phyloP scores from a whole-genome alignment of 108 stramenopile genomes.

The Cyclotella kingstonii region DNA sequence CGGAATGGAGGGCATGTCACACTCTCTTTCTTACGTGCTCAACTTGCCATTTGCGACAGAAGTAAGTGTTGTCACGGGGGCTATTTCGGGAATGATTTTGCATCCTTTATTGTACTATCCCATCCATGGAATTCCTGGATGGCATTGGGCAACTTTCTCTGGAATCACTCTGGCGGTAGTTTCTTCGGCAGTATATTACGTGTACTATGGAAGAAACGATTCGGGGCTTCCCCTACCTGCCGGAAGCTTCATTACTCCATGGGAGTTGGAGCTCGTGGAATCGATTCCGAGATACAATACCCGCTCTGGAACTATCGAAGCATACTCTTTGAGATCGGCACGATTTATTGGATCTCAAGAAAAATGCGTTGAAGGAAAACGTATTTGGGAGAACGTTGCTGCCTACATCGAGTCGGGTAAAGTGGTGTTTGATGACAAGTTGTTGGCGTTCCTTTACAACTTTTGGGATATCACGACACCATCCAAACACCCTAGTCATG shows the following conservation, averaged over 20 bases:
- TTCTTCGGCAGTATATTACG: constrained; percentile 31
- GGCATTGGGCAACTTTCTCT: constrained; percentile 40
- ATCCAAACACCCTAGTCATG: constrained; percentile 27
- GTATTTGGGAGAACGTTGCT: constrained; percentile 12
- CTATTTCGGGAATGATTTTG: constrained; percentile 38
- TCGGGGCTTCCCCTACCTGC: constrained; percentile 29
- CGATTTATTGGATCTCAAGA: constrained; percentile 29
- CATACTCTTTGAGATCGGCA: constrained; percentile 33
- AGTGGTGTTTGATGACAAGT: constrained; percentile 38
- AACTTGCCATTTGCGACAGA: constrained; percentile 35
- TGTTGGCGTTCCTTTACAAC: constrained; percentile 44
- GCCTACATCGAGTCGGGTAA: constrained; percentile 21
- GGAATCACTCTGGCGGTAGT: constrained; percentile 22
- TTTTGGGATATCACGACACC: constrained; percentile 33
- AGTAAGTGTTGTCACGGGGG: constrained; percentile 44
- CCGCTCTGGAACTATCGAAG: constrained; percentile 12
- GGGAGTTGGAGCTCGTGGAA: constrained; percentile 20
- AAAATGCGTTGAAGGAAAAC: constrained; percentile 18
- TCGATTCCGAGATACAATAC: constrained; percentile 42
- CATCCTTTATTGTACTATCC: constrained; percentile 52
- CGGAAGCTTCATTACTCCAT: constrained; percentile 26
- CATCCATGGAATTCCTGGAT: constrained; percentile 36
- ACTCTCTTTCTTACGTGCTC: constrained; percentile 22
- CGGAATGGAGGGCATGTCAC: constrained; percentile 35
- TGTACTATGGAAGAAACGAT: constrained; percentile 33